These are phyloP conservation scores for Mortierella sp. DNA, from an alignment of 371 early-diverging fungal genomes.

Conservation along the genomic window DNA sequence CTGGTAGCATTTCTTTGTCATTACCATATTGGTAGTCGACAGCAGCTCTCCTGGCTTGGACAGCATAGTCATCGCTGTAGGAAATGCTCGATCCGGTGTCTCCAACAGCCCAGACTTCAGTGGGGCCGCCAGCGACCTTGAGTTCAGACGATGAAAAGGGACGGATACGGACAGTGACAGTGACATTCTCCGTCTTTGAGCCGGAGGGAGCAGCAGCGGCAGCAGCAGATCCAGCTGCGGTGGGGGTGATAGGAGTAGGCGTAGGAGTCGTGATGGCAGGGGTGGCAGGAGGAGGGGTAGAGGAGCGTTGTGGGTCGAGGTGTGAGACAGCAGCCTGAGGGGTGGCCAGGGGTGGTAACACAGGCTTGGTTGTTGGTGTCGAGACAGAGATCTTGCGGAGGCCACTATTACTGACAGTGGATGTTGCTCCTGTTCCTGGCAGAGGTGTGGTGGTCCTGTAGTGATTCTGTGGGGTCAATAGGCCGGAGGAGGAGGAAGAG, in stretches of 20 bases:
- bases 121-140: conserved; percentile 44
- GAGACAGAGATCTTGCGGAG: conserved; percentile 20
- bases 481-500: too few species aligned
- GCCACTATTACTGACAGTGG: not conserved
- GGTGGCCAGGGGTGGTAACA: conserved; percentile 25
- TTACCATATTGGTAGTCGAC: conserved; percentile 50
- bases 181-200: conserved; percentile 51
- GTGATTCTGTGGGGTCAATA: not conserved
- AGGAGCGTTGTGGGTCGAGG: not conserved
- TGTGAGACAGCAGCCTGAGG: not conserved
- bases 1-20: not conserved
- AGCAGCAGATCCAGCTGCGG: conserved; percentile 1
- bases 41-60: conserved; percentile 25
- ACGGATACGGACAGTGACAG: conserved; percentile 54
- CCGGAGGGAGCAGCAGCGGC: not conserved
- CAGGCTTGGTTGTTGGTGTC: conserved; percentile 23
- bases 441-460: not conserved
- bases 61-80: conserved; percentile 48
- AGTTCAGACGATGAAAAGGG: conserved; percentile 51
- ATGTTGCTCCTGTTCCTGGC: not conserved
- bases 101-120: conserved; percentile 45
- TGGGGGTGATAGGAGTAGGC: not conserved
- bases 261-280: not conserved
- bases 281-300: not conserved
- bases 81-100: conserved; percentile 35